A percentile compares a stretch with the other conserved stretches of the same genome.
phyloP scores from a whole-genome alignment of 202 grass and related monocot genomes.

The Setaria viridis region DNA sequence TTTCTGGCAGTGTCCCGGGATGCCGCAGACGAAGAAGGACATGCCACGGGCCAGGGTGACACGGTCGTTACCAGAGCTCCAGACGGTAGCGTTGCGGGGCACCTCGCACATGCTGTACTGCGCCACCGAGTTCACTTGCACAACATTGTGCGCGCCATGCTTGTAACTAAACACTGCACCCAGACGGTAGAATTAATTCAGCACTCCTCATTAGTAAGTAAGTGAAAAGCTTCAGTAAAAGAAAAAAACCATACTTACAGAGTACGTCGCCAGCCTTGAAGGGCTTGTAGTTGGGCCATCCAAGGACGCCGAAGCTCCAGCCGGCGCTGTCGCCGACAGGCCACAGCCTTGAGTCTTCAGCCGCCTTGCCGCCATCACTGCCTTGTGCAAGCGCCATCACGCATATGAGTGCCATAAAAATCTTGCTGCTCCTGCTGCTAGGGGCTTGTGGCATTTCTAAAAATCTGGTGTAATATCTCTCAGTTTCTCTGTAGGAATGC shows the following conservation, averaged over 20 bases:
- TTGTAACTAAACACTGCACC: constrained; percentile 31
- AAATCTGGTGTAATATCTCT: not conserved
- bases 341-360: not conserved
- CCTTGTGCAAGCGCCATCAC: not conserved
- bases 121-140: not conserved
- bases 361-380: not conserved
- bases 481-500: not conserved
- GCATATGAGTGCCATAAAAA: not conserved
- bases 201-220: too few relatives aligned
- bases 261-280: constrained; percentile 28
- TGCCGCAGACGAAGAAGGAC: constrained; percentile 30
- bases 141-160: constrained; percentile 15
- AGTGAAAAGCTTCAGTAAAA: too few relatives aligned
- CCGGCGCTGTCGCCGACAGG: constrained; percentile 4
- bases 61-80: constrained; percentile 21
- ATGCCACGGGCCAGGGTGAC: constrained; percentile 6
- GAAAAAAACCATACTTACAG: not conserved
- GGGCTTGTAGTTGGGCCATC: constrained; percentile 44
- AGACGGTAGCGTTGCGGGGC: not conserved
- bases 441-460: not conserved
- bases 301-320: not conserved
- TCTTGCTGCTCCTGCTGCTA: not conserved
- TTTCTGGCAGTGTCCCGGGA: not conserved
- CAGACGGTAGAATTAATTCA: not conserved
- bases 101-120: constrained; percentile 11